These are phyloP conservation scores for Effrenium voratum DNA, from an alignment of 73 alveolate genomes.

Conservation along the genomic window DNA sequence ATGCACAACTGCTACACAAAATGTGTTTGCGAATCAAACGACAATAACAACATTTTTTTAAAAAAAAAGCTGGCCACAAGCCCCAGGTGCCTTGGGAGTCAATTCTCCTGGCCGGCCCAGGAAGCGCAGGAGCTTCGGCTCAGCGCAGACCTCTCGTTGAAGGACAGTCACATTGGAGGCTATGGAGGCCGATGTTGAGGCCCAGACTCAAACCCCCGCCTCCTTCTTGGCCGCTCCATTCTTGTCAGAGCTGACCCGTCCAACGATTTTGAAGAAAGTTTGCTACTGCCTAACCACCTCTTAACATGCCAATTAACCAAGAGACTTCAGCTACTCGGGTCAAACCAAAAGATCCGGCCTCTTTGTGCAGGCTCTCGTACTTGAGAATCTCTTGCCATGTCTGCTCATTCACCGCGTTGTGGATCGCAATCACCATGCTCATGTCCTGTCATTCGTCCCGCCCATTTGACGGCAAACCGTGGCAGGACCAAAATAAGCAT, in stretches of 20 bases:
- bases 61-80: not conserved
- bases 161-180: too few relatives aligned
- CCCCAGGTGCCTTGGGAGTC: conserved; percentile 52
- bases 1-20: not conserved
- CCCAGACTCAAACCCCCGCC: too few relatives aligned
- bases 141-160: conserved; percentile 30
- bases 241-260: too few relatives aligned
- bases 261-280: too few relatives aligned
- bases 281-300: too few relatives aligned
- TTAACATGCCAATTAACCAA: too few relatives aligned
- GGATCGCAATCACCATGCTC: conserved; percentile 90
- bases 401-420: conserved; percentile 93
- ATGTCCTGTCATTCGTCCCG: not conserved
- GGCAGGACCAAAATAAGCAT: too few relatives aligned
- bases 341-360: too few relatives aligned
- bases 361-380: conserved; percentile 32
- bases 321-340: too few relatives aligned
- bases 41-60: too few relatives aligned
- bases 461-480: not conserved
- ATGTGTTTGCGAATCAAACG: not conserved
- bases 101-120: conserved; percentile 90
- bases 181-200: too few relatives aligned
- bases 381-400: conserved; percentile 89
- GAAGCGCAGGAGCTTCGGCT: conserved; percentile 80
- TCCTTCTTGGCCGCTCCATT: too few relatives aligned